Conservation (phyloP, 2,329 filamentous ascomycete species). For the Aureobasidium musti region DNA sequence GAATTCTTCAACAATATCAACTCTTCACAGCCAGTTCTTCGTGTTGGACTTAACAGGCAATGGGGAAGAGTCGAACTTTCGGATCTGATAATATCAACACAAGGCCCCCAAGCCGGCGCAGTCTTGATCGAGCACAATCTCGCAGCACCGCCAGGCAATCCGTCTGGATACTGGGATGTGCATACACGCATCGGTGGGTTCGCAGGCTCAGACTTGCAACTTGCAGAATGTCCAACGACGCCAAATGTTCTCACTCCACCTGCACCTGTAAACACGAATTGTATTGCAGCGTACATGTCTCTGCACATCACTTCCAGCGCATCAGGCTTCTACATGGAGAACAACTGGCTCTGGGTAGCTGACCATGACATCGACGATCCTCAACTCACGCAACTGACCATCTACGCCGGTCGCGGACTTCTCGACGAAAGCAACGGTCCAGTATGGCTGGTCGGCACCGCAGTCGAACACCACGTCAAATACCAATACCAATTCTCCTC, state of each 20-base stretch:
- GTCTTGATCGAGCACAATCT: constrained; percentile 56
- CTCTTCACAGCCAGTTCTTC: constrained; percentile 53
- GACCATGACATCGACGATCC: constrained; percentile 56
- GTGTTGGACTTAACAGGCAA: constrained; percentile 56
- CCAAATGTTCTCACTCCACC: constrained; percentile 35
- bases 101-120: constrained; percentile 49
- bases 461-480: constrained; percentile 56
- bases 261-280: constrained; percentile 42
- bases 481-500: constrained; percentile 57
- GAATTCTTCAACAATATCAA: constrained; percentile 49
- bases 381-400: constrained; percentile 45
- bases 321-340: constrained; percentile 56
- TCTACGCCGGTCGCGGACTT: constrained; percentile 52
- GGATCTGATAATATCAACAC: constrained; percentile 57
- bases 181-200: constrained; percentile 44
- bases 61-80: constrained; percentile 54
- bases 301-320: constrained; percentile 53
- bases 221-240: constrained; percentile 52
- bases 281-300: constrained; percentile 44
- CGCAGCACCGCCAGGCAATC: constrained; percentile 49
- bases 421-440: constrained; percentile 44
- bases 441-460: constrained; percentile 56
- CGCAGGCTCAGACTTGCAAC: constrained; percentile 38
- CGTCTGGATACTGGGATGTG: constrained; percentile 50
- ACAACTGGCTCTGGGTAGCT: constrained; percentile 57